These are phyloP conservation scores for Huiozyma sinensis DNA, from an alignment of 805 yeast genomes.

Conservation along the genomic window DNA sequence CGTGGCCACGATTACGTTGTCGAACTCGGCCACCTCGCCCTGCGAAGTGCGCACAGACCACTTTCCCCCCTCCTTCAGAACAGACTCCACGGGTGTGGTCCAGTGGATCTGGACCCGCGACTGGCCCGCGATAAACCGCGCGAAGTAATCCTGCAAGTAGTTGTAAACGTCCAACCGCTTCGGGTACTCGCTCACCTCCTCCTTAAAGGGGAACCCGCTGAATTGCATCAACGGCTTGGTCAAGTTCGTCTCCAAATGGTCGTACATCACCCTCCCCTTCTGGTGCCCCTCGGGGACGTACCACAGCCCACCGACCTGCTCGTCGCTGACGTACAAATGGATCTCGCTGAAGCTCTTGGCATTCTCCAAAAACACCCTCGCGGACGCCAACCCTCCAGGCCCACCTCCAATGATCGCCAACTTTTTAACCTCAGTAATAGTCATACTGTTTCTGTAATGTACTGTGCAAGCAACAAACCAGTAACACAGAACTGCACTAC, in stretches of 20 bases:
- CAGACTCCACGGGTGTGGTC: constrained; percentile 16
- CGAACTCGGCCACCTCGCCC: constrained; percentile 25
- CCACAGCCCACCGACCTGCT: constrained; percentile 75
- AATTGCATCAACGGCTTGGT: constrained; percentile 58
- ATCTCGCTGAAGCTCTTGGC: constrained; percentile 33
- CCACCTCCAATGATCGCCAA: constrained; percentile 74
- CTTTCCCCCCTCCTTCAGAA: not conserved
- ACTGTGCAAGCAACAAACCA: too few species aligned
- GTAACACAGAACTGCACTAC: too few species aligned
- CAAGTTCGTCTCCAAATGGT: constrained; percentile 59
- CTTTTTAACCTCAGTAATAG: constrained; percentile 7
- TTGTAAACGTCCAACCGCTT: constrained; percentile 46
- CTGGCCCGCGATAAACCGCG: constrained; percentile 18
- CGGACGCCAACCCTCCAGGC: constrained; percentile 58
- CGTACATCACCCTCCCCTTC: constrained; percentile 41
- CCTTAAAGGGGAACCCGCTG: constrained; percentile 40
- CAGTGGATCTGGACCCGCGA: constrained; percentile 23
- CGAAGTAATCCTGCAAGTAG: constrained; percentile 49
- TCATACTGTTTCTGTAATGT: too few species aligned
- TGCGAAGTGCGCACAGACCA: not conserved
- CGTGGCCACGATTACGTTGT: constrained; percentile 32
- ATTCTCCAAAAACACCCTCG: constrained; percentile 52
- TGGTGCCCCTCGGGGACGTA: constrained; percentile 33
- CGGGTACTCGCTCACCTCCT: constrained; percentile 43
- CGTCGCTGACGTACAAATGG: constrained; percentile 49